Percentiles rank a stretch among this genome's conserved stretches.
phyloP scores from a whole-genome alignment of 805 yeast genomes.

The Sugiyamaella americana region DNA sequence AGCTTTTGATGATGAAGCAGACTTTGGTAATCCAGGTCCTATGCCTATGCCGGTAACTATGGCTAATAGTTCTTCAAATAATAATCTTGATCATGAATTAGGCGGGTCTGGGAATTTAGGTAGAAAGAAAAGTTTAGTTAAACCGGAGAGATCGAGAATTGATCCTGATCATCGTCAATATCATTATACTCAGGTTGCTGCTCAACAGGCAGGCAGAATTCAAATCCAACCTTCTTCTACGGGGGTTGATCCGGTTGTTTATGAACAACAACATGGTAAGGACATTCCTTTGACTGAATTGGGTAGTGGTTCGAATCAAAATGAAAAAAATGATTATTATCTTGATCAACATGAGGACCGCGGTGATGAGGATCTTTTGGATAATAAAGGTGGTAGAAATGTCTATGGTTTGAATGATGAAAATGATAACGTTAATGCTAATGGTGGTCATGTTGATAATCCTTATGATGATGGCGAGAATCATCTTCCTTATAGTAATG shows the following conservation, averaged over 20 bases:
- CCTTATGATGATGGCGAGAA: neutral
- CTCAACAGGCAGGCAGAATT: constrained; percentile 56
- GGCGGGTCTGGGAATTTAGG: constrained; percentile 1
- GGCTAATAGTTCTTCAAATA: neutral
- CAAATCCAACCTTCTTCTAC: constrained; percentile 63
- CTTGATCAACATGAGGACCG: constrained; percentile 13
- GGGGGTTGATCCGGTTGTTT: constrained; percentile 56
- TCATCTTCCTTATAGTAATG: neutral
- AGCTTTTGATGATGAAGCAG: constrained; percentile 7
- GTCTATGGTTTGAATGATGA: constrained; percentile 61
- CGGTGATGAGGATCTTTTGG: constrained; percentile 1
- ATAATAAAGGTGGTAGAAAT: constrained; percentile 40
- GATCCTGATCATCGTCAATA: constrained; percentile 67
- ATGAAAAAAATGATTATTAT: constrained; percentile 8
- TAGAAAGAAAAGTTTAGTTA: constrained; percentile 64
- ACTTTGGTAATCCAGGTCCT: constrained; percentile 1
- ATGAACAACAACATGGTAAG: constrained; percentile 11
- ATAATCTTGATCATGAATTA: neutral
- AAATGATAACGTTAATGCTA: constrained; percentile 9
- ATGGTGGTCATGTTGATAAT: constrained; percentile 2
- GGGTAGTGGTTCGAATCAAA: neutral
- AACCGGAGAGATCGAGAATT: constrained; percentile 72
- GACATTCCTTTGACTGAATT: constrained; percentile 18
- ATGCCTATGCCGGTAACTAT: neutral
- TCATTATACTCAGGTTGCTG: constrained; percentile 70